Percentiles rank a stretch among this genome's conserved stretches.
phyloP scores from a whole-genome alignment of 73 alveolate species.

The Blepharisma japonicum region DNA sequence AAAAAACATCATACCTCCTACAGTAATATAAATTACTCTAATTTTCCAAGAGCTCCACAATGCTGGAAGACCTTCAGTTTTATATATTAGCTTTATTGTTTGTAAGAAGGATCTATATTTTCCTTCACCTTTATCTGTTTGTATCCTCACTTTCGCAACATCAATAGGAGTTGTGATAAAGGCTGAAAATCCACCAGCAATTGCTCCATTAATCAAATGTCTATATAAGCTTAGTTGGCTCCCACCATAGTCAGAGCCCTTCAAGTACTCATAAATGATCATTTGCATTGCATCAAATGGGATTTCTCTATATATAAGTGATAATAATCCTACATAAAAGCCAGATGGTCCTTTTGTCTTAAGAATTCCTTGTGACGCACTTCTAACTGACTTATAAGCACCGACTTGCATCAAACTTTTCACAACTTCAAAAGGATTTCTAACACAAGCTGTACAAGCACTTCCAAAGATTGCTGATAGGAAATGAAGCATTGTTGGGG shows the following conservation, averaged over 20 bases:
- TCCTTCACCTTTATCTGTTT: constrained; percentile 39
- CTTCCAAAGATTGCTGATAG: constrained; percentile 59
- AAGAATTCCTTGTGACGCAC: constrained; percentile 38
- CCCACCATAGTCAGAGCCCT: constrained; percentile 3
- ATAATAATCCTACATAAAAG: constrained; percentile 54
- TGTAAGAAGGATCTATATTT: constrained; percentile 3
- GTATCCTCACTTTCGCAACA: constrained; percentile 52
- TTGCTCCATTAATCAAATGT: constrained; percentile 43
- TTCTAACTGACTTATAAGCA: constrained; percentile 30
- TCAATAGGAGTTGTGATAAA: constrained; percentile 68
- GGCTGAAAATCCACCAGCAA: constrained; percentile 67
- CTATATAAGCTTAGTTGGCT: not conserved
- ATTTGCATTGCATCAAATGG: constrained; percentile 64
- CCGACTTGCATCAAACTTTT: constrained; percentile 60
- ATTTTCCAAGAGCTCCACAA: constrained; percentile 18
- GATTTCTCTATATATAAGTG: constrained; percentile 54
- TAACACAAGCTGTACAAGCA: constrained; percentile 45
- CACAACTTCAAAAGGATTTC: constrained; percentile 71
- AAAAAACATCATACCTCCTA: constrained; percentile 33
- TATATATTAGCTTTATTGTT: not conserved
- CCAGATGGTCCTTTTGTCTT: constrained; percentile 45
- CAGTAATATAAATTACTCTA: constrained; percentile 18
- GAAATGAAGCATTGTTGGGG: constrained; percentile 3
- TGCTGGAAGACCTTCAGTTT: constrained; percentile 27
- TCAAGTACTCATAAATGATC: constrained; percentile 55